Evolutionary conservation across 768 basidiomycete species (phyloP), one percentile per base, ranked within the genome.

Genomic region (Kwoniella botswanensis): DNA sequence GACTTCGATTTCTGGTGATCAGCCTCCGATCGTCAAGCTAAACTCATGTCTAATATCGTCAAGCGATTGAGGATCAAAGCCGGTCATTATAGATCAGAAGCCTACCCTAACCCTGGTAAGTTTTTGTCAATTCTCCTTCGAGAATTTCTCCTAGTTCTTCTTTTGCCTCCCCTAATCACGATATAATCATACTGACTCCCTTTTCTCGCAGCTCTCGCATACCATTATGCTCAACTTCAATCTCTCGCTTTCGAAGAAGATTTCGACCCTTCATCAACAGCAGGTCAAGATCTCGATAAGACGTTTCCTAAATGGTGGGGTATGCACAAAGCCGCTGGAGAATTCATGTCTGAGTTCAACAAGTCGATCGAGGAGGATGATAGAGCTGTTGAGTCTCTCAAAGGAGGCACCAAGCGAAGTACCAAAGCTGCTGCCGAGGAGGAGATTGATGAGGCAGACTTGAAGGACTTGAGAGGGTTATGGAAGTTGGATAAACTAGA

Each of bases 221-320:
- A 89, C 75, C 93, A 95, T 80, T 94, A 95, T 82, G 92, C 89
- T 21, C 92, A 95, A 77, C 87, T 98, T 9, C 90, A 97, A 84
- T 93, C 96, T 9, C 90, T 89, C 65, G 97, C 97, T 0, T 95
- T 98, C 84, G 89, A 92, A 63, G 93, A 97, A 79, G 89, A 94
- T 69, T 97, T 90, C 73, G 90, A 96, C 79, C 86, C 87, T 1
- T 88, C 89, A 22, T 62, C 62, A 1, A n/a, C 66, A 3, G 17
- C n/a, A n/a, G 67, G 65, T 2, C 74, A 67, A 67, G 84, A 88
- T 0, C 90, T 92, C 72, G 96, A 99, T 83, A 84, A 90, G 74
- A 94, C 95, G 0, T 81, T 87, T 69, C 95, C 95, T 4, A 90
- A 91, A 75, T 85, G 88, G 58, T 88, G 90, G 68, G 86, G 88